Evolutionary conservation across 805 yeast genomes (phyloP), one percentile per base, ranked within the genome.

Genomic region (Wickerhamiella dianesei): DNA sequence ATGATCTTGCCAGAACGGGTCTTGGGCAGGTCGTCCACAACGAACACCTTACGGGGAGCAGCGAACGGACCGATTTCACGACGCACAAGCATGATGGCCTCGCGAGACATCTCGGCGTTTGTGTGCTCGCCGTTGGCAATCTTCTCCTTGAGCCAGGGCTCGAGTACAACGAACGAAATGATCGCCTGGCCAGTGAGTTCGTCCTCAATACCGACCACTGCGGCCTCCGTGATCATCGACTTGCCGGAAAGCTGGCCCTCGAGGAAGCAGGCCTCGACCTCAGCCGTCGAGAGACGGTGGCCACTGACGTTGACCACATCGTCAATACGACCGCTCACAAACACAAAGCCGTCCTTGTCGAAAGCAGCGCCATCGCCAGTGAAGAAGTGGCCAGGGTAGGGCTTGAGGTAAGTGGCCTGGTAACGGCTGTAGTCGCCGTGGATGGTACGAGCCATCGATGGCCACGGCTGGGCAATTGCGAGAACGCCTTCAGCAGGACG

Each of bases 291-390:
- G 56, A 92, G 74, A 67, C 98, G 80, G 69, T 92, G 98, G 56
- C 98, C 98, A 45, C 94, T 81, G 37, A 92, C 97, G 62, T 92
- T 92, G 56, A 89, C 98, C 50, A 92, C 97, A 60, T 92, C 98
- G 65, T 92, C 97, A 53, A 92, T 96, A 67, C 98, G 82, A 59
- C 98, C 98, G 66, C 89, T 77, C 64, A 92, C 89, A 96, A 97
- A 92, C 71, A 79, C 85, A 73, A 80, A 92, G 44, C 97, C 97
- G 61, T 92, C 97, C 52, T 77, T 77, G 65, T 92, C 98, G 64
- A 96, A 79, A 40, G 94, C 97, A 46, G 96, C 97, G 69, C 97
- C 97, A 64, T 89, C 98, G 59, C 98, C 98, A 12, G 96, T 83
- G 73, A 92, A 92, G 71, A 87, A 92, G 69, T 75, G 78, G 49